A percentile compares a stretch with the other conserved stretches of the same genome.
Conservation (phyloP, 2,329 filamentous ascomycete species). For the Ophiostoma piceae region DNA sequence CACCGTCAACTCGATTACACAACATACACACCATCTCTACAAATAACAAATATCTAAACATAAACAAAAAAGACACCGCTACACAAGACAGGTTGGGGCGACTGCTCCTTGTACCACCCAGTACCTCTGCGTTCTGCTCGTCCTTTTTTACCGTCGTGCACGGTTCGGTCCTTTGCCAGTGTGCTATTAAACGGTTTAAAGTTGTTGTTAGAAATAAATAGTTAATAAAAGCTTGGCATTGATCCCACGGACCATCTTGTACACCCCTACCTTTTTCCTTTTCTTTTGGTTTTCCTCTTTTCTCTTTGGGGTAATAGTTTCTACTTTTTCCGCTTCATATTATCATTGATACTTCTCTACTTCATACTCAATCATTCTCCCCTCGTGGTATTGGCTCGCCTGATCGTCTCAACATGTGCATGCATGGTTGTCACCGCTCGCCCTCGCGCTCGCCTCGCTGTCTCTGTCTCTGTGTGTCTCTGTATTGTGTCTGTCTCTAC, state of each 20-base stretch:
- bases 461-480: background rate
- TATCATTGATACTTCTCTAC: background rate
- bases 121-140: too few species aligned
- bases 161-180: slow-evolving; percentile 2
- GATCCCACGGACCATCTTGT: background rate
- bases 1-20: background rate
- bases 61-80: background rate
- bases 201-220: background rate
- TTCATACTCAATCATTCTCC: background rate
- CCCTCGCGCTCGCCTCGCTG: background rate
- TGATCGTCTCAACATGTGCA: background rate
- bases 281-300: background rate
- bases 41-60: too few species aligned
- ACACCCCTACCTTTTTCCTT: background rate
- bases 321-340: background rate
- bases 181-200: background rate
- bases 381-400: background rate
- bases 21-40: background rate
- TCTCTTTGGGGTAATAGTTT: background rate
- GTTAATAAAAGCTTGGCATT: slow-evolving; percentile 3
- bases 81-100: background rate
- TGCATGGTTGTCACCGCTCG: background rate
- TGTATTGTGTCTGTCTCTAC: background rate
- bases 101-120: background rate
- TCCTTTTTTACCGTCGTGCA: background rate